Evolutionary conservation across 306 rosid species (phyloP).

Genomic region (Hippophae gyantsensis): DNA sequence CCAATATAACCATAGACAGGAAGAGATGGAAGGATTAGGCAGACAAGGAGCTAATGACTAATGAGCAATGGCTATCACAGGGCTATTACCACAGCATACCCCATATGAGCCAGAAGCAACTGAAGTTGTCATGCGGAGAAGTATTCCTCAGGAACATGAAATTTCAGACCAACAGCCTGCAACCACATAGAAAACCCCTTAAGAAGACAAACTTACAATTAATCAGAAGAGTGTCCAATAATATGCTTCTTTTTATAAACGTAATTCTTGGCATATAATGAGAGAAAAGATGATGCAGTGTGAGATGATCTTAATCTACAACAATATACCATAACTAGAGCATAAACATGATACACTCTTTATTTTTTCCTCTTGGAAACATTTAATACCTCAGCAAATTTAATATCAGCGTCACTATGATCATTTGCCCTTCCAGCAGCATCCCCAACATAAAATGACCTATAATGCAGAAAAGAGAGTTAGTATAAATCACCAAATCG

Average conservation of each 20-base stretch:
- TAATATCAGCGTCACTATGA: slow-evolving; percentile 85
- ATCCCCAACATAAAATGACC: slow-evolving; percentile 92
- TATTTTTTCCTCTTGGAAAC: neutral
- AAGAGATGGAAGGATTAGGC: too few species aligned
- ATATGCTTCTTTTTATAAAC: too few species aligned
- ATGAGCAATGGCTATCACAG: too few species aligned
- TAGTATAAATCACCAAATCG: slow-evolving; percentile 2
- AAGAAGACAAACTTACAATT: neutral
- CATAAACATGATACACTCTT: neutral
- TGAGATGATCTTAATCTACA: too few species aligned
- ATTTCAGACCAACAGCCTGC: slow-evolving; percentile 73
- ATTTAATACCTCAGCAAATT: slow-evolving; percentile 64
- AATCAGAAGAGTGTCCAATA: neutral
- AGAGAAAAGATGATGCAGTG: too few species aligned
- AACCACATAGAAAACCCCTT: slow-evolving; percentile 13
- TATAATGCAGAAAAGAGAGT: slow-evolving; percentile 25
- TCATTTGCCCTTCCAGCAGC: slow-evolving; percentile 84
- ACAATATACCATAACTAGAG: neutral
- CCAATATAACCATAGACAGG: too few species aligned
- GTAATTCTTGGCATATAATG: too few species aligned
- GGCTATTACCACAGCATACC: too few species aligned
- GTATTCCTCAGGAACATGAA: slow-evolving; percentile 66
- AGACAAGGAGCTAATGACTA: too few species aligned
- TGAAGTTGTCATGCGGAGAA: slow-evolving; percentile 26
- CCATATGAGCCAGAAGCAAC: neutral